Evolutionary conservation across 176 grass and related monocot species (phyloP).

Genomic region (Hsuehochloa calcarea): DNA sequence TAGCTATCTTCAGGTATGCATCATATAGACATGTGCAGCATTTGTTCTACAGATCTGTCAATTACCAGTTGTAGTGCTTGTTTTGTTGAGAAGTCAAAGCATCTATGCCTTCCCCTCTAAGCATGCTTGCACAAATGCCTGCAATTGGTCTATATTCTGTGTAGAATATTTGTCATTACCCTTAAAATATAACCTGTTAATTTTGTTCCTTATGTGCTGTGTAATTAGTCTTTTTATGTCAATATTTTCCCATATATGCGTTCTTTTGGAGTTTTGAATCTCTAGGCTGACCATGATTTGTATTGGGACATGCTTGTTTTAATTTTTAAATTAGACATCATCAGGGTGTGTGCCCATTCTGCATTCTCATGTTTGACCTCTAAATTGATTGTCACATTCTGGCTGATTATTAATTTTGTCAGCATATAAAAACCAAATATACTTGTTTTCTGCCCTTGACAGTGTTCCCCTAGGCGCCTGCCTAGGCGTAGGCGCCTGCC

Average conservation of each 20-base stretch:
- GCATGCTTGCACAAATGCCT: background rate
- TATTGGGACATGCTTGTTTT: background rate
- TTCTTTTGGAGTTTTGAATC: background rate
- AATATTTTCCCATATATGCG: background rate
- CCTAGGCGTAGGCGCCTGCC: no score
- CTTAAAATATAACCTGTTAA: background rate
- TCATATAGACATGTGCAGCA: background rate
- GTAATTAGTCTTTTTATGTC: background rate
- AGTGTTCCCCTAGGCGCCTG: no score
- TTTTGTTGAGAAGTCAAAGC: background rate
- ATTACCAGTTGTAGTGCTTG: background rate
- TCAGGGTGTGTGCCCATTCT: background rate
- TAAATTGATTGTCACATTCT: background rate
- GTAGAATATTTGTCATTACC: background rate
- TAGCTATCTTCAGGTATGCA: constrained; percentile 74
- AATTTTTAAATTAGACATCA: constrained; percentile 2
- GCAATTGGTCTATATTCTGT: background rate
- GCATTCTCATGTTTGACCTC: constrained; percentile 1
- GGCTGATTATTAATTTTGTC: background rate
- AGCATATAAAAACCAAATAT: background rate
- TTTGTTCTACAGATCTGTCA: background rate
- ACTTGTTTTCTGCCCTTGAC: background rate
- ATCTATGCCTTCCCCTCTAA: background rate
- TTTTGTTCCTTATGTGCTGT: background rate
- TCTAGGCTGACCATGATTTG: background rate